Evolutionary conservation across 2,329 filamentous ascomycete genomes (phyloP), one percentile per base, ranked within the genome.

Genomic region (Rhexocercosporidium sp.): DNA sequence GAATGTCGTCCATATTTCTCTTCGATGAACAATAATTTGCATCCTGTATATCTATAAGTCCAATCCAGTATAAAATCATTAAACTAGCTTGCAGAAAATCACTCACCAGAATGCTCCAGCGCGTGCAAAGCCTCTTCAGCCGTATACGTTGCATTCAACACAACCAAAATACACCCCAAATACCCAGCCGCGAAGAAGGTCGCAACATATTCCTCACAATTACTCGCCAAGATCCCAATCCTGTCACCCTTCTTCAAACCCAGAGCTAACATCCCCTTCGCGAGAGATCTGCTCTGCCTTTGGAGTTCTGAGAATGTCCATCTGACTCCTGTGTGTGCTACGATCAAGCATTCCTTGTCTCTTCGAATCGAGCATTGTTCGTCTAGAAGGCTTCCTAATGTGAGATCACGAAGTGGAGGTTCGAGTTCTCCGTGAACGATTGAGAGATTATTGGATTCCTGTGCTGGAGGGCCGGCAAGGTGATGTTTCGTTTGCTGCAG

Each of bases 141-240:
- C 1, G 92, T 94, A 76, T 94, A 94, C 0, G 91, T 94, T 79
- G 93, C 94, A 80, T 94, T 94, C 72, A 94, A 81, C 49, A 94
- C 92, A 27, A 94, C 91, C 62, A 94, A 82, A 57, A 91, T 88
- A 56, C 86, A 88, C 9, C 90, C 89, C 18, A 91, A 84, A 25
- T 70, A 68, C 20, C 65, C 72, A 20, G 66, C 71, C 1, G 70
- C 71, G 41, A 71, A 73, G 59, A 74, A 72, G 14, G 69, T 44
- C 20, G 60, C 65, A 34, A 72, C 80, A 65, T 83, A 74, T 59
- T 74, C 70, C 41, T 64, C 67, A 44, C 70, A 69, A 47, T 74
- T 74, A 3, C 72, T 68, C 16, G 71, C 67, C 11, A 73, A 22
- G 11, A 74, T 70, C 3, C 67, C 72, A 51, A 73, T 66, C 27